Evolutionary conservation across 306 rosid species (phyloP).

Genomic region (Cucurbita argyrosperma): DNA sequence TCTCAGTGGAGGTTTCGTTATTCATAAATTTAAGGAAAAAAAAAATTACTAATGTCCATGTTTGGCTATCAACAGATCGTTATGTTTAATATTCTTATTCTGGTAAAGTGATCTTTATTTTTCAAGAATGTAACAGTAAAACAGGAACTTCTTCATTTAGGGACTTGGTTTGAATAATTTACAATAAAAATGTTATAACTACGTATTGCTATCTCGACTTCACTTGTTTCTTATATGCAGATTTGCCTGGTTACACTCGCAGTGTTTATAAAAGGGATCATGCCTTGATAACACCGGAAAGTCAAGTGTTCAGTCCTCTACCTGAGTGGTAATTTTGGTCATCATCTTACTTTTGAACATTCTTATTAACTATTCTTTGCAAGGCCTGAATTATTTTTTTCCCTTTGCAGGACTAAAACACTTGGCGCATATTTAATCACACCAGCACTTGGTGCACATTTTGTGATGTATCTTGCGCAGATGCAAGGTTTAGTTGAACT

Average conservation of each 20-base stretch:
- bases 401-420: constrained; percentile 45
- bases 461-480: constrained; percentile 80
- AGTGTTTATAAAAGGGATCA: constrained; percentile 73
- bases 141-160: not conserved
- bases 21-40: no score
- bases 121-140: not conserved
- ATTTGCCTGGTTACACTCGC: constrained; percentile 93
- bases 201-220: constrained; percentile 4
- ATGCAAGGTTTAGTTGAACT: constrained; percentile 52
- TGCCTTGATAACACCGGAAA: constrained; percentile 82
- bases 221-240: constrained; percentile 27
- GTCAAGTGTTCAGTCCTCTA: constrained; percentile 81
- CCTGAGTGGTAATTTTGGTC: constrained; percentile 54
- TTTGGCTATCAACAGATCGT: not conserved
- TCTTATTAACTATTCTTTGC: not conserved
- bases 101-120: not conserved
- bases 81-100: not conserved
- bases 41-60: not conserved
- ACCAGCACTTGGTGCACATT: constrained; percentile 73
- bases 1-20: no score
- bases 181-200: not conserved
- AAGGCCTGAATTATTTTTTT: not conserved
- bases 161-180: not conserved
- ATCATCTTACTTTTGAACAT: not conserved
- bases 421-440: constrained; percentile 70